Evolutionary conservation across 768 basidiomycete species (phyloP).

Genomic region (Scleroderma citrinum): DNA sequence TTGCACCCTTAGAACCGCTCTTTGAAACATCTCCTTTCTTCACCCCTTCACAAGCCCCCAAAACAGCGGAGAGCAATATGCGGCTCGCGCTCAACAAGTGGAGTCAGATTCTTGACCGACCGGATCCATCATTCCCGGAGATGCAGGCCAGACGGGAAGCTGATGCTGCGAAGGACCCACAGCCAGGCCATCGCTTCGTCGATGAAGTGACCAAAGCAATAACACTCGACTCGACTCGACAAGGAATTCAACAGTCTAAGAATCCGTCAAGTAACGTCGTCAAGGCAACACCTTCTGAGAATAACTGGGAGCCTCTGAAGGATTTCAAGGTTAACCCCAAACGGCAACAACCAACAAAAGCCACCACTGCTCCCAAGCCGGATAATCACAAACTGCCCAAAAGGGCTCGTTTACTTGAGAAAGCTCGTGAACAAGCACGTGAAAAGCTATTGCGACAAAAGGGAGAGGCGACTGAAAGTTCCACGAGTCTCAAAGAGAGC

Average conservation of each 20-base stretch:
- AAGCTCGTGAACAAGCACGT: background rate
- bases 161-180: background rate
- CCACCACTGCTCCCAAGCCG: background rate
- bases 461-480: background rate
- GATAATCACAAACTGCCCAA: background rate
- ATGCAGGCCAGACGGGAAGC: slow-evolving; percentile 11
- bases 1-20: slow-evolving; percentile 25
- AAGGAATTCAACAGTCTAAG: background rate
- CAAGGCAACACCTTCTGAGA: background rate
- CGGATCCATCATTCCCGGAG: slow-evolving; percentile 28
- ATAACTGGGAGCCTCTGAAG: slow-evolving; percentile 24
- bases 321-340: slow-evolving; percentile 6
- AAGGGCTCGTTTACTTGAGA: background rate
- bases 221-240: background rate
- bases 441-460: background rate
- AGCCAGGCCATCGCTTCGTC: slow-evolving; percentile 1
- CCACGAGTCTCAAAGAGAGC: slow-evolving; percentile 19
- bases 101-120: slow-evolving; percentile 27
- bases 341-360: background rate
- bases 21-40: slow-evolving; percentile 24
- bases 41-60: slow-evolving; percentile 9
- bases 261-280: background rate
- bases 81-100: slow-evolving; percentile 29
- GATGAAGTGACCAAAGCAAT: background rate
- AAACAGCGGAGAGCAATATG: slow-evolving; percentile 21